Evolutionary conservation across 148 eudicot genomes (phyloP).

Genomic region (Oxyria digyna): DNA sequence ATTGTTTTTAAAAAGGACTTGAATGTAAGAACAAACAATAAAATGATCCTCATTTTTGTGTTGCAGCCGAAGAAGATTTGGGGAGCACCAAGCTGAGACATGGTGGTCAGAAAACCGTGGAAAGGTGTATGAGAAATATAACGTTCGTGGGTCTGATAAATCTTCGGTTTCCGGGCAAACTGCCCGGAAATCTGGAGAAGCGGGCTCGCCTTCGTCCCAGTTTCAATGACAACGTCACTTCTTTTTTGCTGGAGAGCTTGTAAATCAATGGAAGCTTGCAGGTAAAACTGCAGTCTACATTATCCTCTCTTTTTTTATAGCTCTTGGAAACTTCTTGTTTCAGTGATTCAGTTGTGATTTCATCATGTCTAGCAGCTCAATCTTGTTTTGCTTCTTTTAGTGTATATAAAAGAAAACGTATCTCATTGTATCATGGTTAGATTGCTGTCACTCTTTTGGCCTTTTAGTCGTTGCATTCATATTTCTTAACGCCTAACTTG

Average conservation of each 20-base stretch:
- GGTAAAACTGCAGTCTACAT: background rate
- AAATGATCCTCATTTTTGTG: background rate
- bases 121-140: slow-evolving; percentile 75
- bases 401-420: slow-evolving; percentile 6
- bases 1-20: too few relatives aligned
- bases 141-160: slow-evolving; percentile 72
- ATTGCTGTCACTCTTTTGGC: background rate
- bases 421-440: background rate
- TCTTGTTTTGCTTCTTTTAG: background rate
- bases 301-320: background rate
- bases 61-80: slow-evolving; percentile 82
- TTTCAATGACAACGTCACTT: background rate
- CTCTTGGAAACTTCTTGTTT: background rate
- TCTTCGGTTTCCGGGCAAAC: slow-evolving; percentile 59
- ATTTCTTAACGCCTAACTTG: too few relatives aligned
- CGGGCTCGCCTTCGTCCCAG: slow-evolving; percentile 35
- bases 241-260: background rate
- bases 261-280: slow-evolving; percentile 8
- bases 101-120: slow-evolving; percentile 99
- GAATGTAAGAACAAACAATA: background rate
- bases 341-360: background rate
- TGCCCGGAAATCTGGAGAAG: slow-evolving; percentile 59
- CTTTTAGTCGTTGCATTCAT: background rate
- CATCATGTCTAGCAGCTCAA: background rate
- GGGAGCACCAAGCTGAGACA: slow-evolving; percentile 94